Percentiles rank a stretch among this genome's conserved stretches.
phyloP scores from a whole-genome alignment of 495 filamentous ascomycete species.

The Neurospora sp. region DNA sequence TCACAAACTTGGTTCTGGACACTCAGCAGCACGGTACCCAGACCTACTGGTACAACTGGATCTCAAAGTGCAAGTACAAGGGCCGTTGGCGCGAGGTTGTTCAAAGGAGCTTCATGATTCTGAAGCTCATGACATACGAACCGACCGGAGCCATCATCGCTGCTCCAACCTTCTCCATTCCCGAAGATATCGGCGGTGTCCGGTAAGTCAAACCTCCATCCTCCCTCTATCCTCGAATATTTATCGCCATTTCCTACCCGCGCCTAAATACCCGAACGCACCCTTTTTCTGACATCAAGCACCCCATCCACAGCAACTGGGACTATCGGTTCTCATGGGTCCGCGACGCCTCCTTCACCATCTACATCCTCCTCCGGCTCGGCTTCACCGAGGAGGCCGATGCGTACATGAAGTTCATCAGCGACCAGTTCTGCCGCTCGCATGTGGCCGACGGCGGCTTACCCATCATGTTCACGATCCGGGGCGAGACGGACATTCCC shows the following conservation, averaged over 20 bases:
- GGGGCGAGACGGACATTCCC: slow-evolving; percentile 60
- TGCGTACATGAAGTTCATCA: slow-evolving; percentile 65
- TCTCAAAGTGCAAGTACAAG: slow-evolving; percentile 55
- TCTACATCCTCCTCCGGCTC: slow-evolving; percentile 64
- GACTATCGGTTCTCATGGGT: slow-evolving; percentile 72
- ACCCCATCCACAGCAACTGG: slow-evolving; percentile 48
- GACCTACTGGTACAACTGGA: slow-evolving; percentile 61
- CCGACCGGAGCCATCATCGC: slow-evolving; percentile 41
- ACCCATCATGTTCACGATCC: slow-evolving; percentile 70
- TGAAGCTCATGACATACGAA: slow-evolving; percentile 62
- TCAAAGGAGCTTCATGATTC: slow-evolving; percentile 53
- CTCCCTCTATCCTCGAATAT: neutral
- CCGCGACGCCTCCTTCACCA: slow-evolving; percentile 61
- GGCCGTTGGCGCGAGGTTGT: slow-evolving; percentile 63
- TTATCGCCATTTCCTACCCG: neutral
- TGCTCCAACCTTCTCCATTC: slow-evolving; percentile 51
- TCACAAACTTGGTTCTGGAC: slow-evolving; percentile 43
- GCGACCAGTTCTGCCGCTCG: slow-evolving; percentile 48
- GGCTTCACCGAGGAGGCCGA: slow-evolving; percentile 67
- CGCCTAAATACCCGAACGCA: neutral
- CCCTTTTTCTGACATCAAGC: neutral
- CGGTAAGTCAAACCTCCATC: slow-evolving; percentile 20
- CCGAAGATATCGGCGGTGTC: slow-evolving; percentile 59
- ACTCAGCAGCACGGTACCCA: slow-evolving; percentile 55
- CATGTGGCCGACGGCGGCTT: slow-evolving; percentile 40